phyloP scores from a whole-genome alignment of 352 stramenopile genomes.

The Phytophthora cajani region DNA sequence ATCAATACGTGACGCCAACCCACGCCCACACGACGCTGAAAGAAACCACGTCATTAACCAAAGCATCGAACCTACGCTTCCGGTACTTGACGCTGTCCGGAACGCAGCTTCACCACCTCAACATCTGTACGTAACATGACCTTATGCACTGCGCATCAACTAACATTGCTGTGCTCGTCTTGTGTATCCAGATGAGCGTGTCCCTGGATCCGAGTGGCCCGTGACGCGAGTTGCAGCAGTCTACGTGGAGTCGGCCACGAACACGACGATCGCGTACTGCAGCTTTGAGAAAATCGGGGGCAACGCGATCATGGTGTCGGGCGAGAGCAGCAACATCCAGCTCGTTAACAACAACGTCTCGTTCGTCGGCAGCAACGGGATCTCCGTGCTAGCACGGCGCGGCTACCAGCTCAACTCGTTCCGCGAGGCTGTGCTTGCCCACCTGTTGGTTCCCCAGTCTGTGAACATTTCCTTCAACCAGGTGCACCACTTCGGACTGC shows the following conservation, averaged over 20 bases:
- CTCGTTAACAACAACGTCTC: constrained; percentile 79
- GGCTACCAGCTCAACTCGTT: constrained; percentile 49
- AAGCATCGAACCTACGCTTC: constrained; percentile 58
- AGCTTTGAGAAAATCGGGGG: constrained; percentile 75
- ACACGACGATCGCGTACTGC: constrained; percentile 61
- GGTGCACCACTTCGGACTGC: constrained; percentile 69
- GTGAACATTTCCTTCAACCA: constrained; percentile 80
- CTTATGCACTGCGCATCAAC: background rate
- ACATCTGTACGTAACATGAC: constrained; percentile 57
- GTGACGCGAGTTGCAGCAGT: constrained; percentile 66
- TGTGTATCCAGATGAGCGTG: constrained; percentile 38
- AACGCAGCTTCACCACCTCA: constrained; percentile 62
- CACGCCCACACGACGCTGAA: constrained; percentile 53
- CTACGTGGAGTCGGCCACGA: constrained; percentile 64
- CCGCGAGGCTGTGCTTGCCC: constrained; percentile 35
- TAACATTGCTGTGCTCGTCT: background rate
- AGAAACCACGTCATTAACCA: constrained; percentile 50
- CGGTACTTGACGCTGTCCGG: constrained; percentile 68
- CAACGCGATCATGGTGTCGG: constrained; percentile 75
- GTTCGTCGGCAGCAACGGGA: constrained; percentile 59
- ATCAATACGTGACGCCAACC: constrained; percentile 47
- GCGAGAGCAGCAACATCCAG: constrained; percentile 54
- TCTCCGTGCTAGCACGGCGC: constrained; percentile 51
- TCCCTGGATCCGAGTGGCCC: constrained; percentile 56
- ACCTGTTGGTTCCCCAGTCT: constrained; percentile 48